phyloP scores from a whole-genome alignment of 1,284 basidiomycete species.

The Rhodotorula mucilaginosa region DNA sequence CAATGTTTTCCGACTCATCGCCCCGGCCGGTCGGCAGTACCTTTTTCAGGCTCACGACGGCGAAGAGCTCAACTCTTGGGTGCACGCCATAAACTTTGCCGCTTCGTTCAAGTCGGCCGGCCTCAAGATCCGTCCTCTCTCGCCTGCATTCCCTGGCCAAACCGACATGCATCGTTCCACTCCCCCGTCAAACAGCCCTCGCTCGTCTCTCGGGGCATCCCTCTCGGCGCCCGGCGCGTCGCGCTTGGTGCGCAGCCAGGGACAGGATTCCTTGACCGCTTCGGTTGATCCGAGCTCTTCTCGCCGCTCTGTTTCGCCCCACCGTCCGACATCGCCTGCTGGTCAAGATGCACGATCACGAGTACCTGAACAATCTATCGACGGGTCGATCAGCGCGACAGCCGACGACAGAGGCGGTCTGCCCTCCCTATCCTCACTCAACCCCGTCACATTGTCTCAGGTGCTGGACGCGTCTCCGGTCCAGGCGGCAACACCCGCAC shows the following conservation, averaged over 20 bases:
- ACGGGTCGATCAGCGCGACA: too few species aligned
- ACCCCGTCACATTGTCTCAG: not conserved
- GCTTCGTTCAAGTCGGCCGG: slow-evolving; percentile 83
- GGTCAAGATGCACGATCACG: too few species aligned
- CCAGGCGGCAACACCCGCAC: not conserved
- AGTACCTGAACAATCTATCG: too few species aligned
- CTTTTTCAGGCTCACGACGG: slow-evolving; percentile 74
- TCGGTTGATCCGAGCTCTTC: not conserved
- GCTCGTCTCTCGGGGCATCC: too few species aligned
- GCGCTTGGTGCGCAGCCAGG: not conserved
- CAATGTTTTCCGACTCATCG: slow-evolving; percentile 74
- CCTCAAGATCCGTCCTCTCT: slow-evolving; percentile 67
- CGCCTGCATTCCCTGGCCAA: not conserved
- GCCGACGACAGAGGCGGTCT: too few species aligned
- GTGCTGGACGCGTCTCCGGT: not conserved
- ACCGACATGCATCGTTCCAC: not conserved
- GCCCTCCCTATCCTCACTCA: not conserved
- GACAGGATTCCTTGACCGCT: not conserved
- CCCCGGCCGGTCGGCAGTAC: slow-evolving; percentile 73
- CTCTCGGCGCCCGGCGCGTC: not conserved
- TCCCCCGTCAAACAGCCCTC: not conserved
- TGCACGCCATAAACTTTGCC: slow-evolving; percentile 89
- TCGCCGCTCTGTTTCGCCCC: not conserved
- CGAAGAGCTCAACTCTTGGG: slow-evolving; percentile 84
- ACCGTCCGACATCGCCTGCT: too few species aligned